These are phyloP conservation scores for Hygrophoropsis aurantiaca DNA, from an alignment of 768 basidiomycete species.

Conservation along the genomic window DNA sequence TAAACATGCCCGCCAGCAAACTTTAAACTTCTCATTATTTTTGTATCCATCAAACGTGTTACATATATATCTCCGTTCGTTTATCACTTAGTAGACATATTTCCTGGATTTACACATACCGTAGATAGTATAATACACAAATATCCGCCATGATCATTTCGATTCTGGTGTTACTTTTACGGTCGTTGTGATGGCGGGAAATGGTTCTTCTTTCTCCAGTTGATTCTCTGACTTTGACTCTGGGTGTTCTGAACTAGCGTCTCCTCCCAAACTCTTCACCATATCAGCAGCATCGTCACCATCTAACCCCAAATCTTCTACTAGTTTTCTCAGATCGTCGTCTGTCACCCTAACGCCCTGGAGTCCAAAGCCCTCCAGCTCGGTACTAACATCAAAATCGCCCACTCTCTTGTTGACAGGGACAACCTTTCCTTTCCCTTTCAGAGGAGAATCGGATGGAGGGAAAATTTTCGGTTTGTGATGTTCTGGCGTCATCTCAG, in stretches of 20 bases:
- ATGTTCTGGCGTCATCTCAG: slow-evolving; percentile 79
- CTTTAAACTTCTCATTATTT: slow-evolving; percentile 19
- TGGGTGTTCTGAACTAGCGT: slow-evolving; percentile 12
- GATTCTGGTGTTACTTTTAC: background rate
- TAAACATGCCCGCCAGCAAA: slow-evolving; percentile 36
- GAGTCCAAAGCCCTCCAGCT: slow-evolving; percentile 68
- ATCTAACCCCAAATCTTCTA: slow-evolving; percentile 73
- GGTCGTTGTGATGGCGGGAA: background rate
- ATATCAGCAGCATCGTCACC: slow-evolving; percentile 78
- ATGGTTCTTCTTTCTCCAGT: slow-evolving; percentile 1
- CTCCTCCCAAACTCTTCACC: slow-evolving; percentile 57
- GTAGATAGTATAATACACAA: slow-evolving; percentile 5
- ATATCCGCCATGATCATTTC: background rate
- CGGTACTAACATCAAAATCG: slow-evolving; percentile 64
- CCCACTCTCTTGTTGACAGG: slow-evolving; percentile 59
- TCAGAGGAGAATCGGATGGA: slow-evolving; percentile 43
- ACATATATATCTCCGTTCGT: background rate
- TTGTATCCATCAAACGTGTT: no score
- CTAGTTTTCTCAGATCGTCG: slow-evolving; percentile 68
- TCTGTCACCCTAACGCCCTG: slow-evolving; percentile 78
- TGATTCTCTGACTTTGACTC: slow-evolving; percentile 7
- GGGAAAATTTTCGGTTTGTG: slow-evolving; percentile 60
- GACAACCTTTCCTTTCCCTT: slow-evolving; percentile 30
- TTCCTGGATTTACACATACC: background rate
- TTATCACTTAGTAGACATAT: background rate